A percentile compares a stretch with the other conserved stretches of the same genome.
phyloP scores from a whole-genome alignment of 2,329 filamentous ascomycete species.

The Neonectria coccinea region DNA sequence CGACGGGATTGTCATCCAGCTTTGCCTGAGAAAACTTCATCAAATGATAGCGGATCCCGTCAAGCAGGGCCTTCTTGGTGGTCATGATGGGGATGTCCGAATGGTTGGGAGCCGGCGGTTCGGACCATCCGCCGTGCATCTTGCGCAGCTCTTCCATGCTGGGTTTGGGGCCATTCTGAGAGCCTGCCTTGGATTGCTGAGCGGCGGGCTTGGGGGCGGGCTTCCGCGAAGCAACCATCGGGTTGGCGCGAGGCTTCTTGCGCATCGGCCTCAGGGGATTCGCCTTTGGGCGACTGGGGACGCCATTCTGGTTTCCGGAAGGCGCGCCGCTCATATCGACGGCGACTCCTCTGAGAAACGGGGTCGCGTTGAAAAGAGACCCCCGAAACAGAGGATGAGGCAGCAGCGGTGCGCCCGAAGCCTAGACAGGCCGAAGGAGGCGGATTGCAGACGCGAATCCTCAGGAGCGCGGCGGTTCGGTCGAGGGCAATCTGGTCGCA shows the following conservation, averaged over 20 bases:
- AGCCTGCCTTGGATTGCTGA: constrained; percentile 35
- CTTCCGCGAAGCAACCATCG: constrained; percentile 71
- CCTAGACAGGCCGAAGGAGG: constrained; percentile 8
- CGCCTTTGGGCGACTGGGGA: constrained; percentile 46
- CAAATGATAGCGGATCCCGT: constrained; percentile 86
- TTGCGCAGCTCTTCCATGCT: constrained; percentile 58
- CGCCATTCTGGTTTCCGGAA: constrained; percentile 51
- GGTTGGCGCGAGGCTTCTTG: constrained; percentile 64
- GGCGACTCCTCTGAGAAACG: constrained; percentile 9
- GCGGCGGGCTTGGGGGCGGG: constrained; percentile 43
- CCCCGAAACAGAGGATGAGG: constrained; percentile 18
- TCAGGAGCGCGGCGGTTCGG: constrained; percentile 6
- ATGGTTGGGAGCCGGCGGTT: constrained; percentile 63
- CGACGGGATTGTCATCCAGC: constrained; percentile 68
- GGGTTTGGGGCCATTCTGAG: constrained; percentile 47
- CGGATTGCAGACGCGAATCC: constrained; percentile 1
- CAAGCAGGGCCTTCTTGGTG: constrained; percentile 82
- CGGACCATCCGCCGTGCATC: constrained; percentile 69
- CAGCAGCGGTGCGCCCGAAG: constrained; percentile 28
- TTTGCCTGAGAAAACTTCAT: constrained; percentile 80
- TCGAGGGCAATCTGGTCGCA: constrained; percentile 3
- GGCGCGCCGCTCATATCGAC: constrained; percentile 59
- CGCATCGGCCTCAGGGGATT: constrained; percentile 57
- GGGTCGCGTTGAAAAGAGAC: constrained; percentile 12
- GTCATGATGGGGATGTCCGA: constrained; percentile 77